A percentile compares a stretch with the other conserved stretches of the same genome.
Conservation (phyloP, 2,329 filamentous ascomycete genomes). For the Alternaria alternata region DNA sequence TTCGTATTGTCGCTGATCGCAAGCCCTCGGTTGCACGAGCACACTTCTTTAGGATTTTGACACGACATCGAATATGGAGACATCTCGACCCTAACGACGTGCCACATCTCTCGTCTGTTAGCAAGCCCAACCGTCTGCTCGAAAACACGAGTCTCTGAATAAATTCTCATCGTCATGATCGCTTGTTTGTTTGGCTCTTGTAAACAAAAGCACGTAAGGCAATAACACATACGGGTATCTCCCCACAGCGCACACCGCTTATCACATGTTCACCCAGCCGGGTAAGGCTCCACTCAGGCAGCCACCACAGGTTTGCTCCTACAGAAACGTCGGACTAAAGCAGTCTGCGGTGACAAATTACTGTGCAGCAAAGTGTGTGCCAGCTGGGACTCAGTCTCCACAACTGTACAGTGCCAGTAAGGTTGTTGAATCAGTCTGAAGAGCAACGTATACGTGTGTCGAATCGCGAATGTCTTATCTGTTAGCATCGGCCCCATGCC, state of each 20-base stretch:
- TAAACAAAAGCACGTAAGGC: constrained; percentile 4
- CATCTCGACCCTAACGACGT: neutral
- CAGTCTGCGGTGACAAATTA: constrained; percentile 12
- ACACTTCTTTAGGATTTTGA: neutral
- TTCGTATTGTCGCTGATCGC: neutral
- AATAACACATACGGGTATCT: neutral
- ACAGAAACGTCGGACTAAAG: neutral
- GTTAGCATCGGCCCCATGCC: neutral
- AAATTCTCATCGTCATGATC: neutral
- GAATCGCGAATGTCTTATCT: neutral
- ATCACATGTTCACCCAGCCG: neutral
- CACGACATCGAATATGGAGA: neutral
- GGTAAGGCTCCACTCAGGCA: neutral
- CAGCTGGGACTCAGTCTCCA: neutral
- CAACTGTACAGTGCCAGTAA: neutral
- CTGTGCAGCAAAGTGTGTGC: neutral
- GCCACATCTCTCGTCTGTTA: neutral
- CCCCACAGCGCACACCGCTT: neutral
- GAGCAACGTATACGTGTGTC: neutral
- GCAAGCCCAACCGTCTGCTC: neutral
- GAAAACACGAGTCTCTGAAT: neutral
- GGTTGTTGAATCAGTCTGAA: neutral
- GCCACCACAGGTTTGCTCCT: neutral
- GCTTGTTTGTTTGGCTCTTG: neutral
- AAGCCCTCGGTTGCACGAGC: neutral